phyloP scores from a whole-genome alignment of 331 rosid genomes.

The Prunus yedoensis region DNA sequence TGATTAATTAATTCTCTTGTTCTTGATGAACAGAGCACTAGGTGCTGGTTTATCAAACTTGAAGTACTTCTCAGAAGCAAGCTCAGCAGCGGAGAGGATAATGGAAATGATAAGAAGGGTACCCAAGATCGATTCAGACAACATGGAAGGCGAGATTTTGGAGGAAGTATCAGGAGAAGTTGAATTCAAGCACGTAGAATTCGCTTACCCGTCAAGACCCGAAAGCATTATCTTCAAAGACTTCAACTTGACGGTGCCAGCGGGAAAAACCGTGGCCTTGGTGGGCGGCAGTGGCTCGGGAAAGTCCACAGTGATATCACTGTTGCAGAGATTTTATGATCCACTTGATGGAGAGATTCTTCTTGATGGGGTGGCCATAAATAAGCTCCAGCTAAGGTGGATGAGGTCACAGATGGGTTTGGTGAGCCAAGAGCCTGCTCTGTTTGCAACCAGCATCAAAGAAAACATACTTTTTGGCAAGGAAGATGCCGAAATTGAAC shows the following conservation, averaged over 20 bases:
- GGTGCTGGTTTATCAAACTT: conserved; percentile 81
- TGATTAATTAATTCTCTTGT: not conserved
- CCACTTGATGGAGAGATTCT: conserved; percentile 65
- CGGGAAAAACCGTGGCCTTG: conserved; percentile 68
- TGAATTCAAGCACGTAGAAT: conserved; percentile 52
- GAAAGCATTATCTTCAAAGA: conserved; percentile 52
- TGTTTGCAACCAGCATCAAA: conserved; percentile 71
- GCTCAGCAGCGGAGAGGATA: conserved; percentile 60
- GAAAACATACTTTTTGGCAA: conserved; percentile 87
- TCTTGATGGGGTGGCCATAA: conserved; percentile 62
- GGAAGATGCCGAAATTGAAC: conserved; percentile 64
- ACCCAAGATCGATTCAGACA: conserved; percentile 83
- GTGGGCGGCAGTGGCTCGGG: conserved; percentile 93
- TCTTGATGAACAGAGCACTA: conserved; percentile 50
- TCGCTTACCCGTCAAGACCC: conserved; percentile 85
- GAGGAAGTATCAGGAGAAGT: conserved; percentile 60
- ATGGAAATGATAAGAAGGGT: conserved; percentile 68
- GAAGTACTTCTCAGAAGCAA: conserved; percentile 78
- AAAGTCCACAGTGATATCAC: conserved; percentile 70
- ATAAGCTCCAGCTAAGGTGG: conserved; percentile 73
- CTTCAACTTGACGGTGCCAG: conserved; percentile 54
- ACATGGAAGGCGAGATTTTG: conserved; percentile 53
- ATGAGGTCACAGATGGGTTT: conserved; percentile 82
- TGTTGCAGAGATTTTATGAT: conserved; percentile 86
- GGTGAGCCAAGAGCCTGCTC: conserved; percentile 91